phyloP scores from a whole-genome alignment of 2,329 filamentous ascomycete species.

The Pestalotiopsis sp. region DNA sequence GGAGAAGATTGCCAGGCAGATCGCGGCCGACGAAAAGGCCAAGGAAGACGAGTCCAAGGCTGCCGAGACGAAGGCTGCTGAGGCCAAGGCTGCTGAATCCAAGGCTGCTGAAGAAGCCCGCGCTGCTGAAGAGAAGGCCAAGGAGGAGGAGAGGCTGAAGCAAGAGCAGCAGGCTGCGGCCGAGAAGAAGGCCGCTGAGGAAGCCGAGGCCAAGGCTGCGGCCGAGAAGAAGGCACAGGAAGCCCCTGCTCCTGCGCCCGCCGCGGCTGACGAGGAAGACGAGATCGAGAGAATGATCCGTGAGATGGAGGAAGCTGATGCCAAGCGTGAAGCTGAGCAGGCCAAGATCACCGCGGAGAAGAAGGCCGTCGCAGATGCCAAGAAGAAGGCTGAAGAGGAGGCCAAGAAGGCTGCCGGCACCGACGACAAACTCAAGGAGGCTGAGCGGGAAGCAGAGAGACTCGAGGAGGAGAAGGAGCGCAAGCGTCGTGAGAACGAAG shows the following conservation, averaged over 20 bases:
- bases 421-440: slow-evolving; percentile 70
- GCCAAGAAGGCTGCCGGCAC: slow-evolving; percentile 53
- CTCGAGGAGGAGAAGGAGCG: slow-evolving; percentile 72
- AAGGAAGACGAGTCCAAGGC: slow-evolving; percentile 22
- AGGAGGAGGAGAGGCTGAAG: slow-evolving; percentile 24
- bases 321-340: slow-evolving; percentile 51
- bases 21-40: slow-evolving; percentile 42
- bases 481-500: slow-evolving; percentile 53
- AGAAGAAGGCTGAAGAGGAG: slow-evolving; percentile 45
- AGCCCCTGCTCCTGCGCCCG: slow-evolving; percentile 30
- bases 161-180: slow-evolving; percentile 26
- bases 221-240: slow-evolving; percentile 24
- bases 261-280: slow-evolving; percentile 48
- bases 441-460: slow-evolving; percentile 73
- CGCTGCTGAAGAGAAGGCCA: slow-evolving; percentile 26
- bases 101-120: slow-evolving; percentile 31
- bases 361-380: slow-evolving; percentile 47
- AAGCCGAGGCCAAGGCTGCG: slow-evolving; percentile 16
- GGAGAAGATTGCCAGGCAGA: slow-evolving; percentile 73
- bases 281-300: slow-evolving; percentile 63
- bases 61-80: slow-evolving; percentile 25
- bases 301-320: slow-evolving; percentile 64
- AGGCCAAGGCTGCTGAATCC: slow-evolving; percentile 30
- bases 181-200: slow-evolving; percentile 26
- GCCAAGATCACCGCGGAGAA: slow-evolving; percentile 44